Evolutionary conservation across 345 rosid genomes (phyloP), one percentile per base, ranked within the genome.

Genomic region (Acer yangbiense): DNA sequence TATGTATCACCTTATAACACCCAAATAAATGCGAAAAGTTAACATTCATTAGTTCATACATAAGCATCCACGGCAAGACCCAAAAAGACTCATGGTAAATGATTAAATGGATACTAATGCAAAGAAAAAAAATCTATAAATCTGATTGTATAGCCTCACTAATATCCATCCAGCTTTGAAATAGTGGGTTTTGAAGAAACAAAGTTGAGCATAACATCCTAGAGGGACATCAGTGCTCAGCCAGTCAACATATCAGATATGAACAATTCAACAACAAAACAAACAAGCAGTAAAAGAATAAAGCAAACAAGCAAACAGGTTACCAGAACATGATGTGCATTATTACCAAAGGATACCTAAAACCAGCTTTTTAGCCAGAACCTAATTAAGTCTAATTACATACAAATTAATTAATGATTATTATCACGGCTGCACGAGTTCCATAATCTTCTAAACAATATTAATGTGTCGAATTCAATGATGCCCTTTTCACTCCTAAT

Each of bases 381-480:
- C 55, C 21, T 21, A 44, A 20, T 20, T 68, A 43, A 10, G 55
- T 44, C 20, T 18, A 58, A 58, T 58, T 58, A 1, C 55, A 21
- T 14, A 9, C 11, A 18, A 21, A 68, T 1, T 18, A 21, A 5
- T 21, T 2, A 14, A 21, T 71, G n/a, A 69, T 48, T 54, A 23
- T 12, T 58, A 52, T 21, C 18, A 23, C 11, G 25, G 25, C 25
- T 23, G 25, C 25, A 23, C 25, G 46, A 46, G 50, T 18, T 12
- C 62, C 25, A 54, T 6, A 69, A 6, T 54, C 32, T 32, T 58
- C 32, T 35, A 29, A 72, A n/a, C 18, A 35, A 35, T 39, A 74
- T 64, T 62, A 39, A 65, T 21, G 23, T 25, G 44, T 76, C 10
- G 63, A 62, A 68, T 17, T 27, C 10, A 68, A 58, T 32, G 74